Evolutionary conservation across 148 eudicot species (phyloP).

Genomic region (Dianthus caryophyllus): DNA sequence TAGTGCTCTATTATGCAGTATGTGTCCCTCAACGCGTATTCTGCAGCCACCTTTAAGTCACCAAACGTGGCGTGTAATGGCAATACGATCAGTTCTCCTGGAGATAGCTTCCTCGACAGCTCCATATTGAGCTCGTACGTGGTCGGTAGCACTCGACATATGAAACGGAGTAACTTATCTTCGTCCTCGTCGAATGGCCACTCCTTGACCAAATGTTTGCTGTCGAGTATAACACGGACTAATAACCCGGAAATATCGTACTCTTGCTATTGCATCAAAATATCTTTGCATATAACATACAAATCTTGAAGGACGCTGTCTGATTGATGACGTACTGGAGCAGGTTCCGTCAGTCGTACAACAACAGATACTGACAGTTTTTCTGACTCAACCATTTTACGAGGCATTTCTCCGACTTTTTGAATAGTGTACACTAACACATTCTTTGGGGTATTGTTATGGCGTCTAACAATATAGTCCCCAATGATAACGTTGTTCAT

Average conservation of each 20-base stretch:
- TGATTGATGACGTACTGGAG: too few species aligned
- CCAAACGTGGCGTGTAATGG: conserved; percentile 59
- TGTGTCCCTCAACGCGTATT: conserved; percentile 64
- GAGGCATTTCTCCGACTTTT: conserved; percentile 21
- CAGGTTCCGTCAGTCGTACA: neutral
- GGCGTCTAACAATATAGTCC: conserved; percentile 44
- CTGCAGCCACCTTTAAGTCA: conserved; percentile 47
- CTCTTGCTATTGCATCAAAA: conserved; percentile 36
- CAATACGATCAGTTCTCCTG: conserved; percentile 44
- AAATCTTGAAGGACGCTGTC: too few species aligned
- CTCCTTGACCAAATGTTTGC: conserved; percentile 70
- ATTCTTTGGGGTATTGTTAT: conserved; percentile 42
- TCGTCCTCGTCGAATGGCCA: conserved; percentile 61
- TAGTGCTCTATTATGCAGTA: conserved; percentile 46
- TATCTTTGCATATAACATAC: conserved; percentile 34
- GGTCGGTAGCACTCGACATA: conserved; percentile 41
- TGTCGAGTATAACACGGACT: conserved; percentile 45
- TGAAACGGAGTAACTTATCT: conserved; percentile 54
- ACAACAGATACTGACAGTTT: neutral
- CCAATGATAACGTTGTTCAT: conserved; percentile 76
- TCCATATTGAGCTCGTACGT: conserved; percentile 30
- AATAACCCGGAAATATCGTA: conserved; percentile 35
- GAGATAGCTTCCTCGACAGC: conserved; percentile 17
- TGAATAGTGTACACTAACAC: conserved; percentile 55
- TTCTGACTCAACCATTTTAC: conserved; percentile 19